Conservation (phyloP, 2,329 filamentous ascomycete genomes). For the Aspergillus nomiae region DNA sequence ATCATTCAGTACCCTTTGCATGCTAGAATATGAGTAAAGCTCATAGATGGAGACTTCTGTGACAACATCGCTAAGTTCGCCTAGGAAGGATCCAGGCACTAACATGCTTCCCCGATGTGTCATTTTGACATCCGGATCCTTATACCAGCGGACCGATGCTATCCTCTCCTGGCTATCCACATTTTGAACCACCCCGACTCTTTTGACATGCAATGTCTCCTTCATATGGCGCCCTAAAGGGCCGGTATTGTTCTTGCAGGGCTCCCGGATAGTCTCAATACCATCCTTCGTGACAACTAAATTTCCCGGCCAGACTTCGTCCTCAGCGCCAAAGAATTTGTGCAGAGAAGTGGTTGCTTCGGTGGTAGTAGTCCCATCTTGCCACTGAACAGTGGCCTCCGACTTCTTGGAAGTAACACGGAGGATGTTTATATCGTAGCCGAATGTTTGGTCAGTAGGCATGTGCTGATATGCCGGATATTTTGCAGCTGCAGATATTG, state of each 20-base stretch:
- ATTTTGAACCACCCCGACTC: conserved; percentile 59
- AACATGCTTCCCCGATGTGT: conserved; percentile 36
- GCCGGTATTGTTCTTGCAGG: background rate
- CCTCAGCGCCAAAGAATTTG: conserved; percentile 38
- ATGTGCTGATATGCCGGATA: conserved; percentile 53
- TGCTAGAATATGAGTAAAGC: conserved; percentile 51
- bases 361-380: conserved; percentile 55
- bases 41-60: conserved; percentile 63
- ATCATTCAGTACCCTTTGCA: conserved; percentile 55
- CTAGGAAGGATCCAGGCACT: conserved; percentile 46
- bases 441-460: conserved; percentile 50
- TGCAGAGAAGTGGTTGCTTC: conserved; percentile 48
- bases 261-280: conserved; percentile 20
- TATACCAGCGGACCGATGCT: conserved; percentile 59
- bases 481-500: conserved; percentile 52
- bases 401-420: conserved; percentile 53
- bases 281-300: conserved; percentile 53
- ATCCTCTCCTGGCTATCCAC: conserved; percentile 60
- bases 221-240: background rate
- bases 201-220: conserved; percentile 37
- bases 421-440: conserved; percentile 62
- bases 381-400: conserved; percentile 59
- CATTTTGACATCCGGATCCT: conserved; percentile 40
- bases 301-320: conserved; percentile 62
- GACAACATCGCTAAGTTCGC: conserved; percentile 41